phyloP scores from a whole-genome alignment of 257 asterid species.

The Solanum acaule region DNA sequence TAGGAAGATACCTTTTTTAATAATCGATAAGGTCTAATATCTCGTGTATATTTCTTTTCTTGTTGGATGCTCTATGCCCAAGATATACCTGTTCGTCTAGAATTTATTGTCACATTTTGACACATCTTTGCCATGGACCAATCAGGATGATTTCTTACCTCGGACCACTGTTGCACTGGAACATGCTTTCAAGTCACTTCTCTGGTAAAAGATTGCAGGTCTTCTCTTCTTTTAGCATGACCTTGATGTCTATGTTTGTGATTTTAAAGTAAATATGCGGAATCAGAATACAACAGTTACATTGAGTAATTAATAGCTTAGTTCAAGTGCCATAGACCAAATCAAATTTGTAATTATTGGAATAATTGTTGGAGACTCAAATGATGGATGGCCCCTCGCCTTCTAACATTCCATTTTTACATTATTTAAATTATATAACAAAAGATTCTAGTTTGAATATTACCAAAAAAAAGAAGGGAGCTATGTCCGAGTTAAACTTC shows the following conservation, averaged over 20 bases:
- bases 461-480: background rate
- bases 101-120: background rate
- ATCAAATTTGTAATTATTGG: background rate
- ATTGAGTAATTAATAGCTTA: background rate
- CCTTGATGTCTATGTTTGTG: background rate
- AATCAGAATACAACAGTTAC: background rate
- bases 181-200: constrained; percentile 70
- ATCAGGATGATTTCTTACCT: constrained; percentile 98
- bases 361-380: background rate
- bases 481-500: background rate
- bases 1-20: background rate
- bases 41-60: background rate
- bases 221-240: constrained; percentile 33
- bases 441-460: background rate
- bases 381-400: background rate
- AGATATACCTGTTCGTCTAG: background rate
- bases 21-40: background rate
- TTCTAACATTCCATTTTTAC: background rate
- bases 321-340: background rate
- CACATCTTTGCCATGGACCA: background rate
- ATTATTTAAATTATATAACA: background rate
- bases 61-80: background rate
- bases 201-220: constrained; percentile 80
- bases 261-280: background rate
- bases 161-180: constrained; percentile 92